A percentile compares a stretch with the other conserved stretches of the same genome.
Evolutionary conservation across 148 eudicot species (phyloP).

Genomic region (Spergularia marina): DNA sequence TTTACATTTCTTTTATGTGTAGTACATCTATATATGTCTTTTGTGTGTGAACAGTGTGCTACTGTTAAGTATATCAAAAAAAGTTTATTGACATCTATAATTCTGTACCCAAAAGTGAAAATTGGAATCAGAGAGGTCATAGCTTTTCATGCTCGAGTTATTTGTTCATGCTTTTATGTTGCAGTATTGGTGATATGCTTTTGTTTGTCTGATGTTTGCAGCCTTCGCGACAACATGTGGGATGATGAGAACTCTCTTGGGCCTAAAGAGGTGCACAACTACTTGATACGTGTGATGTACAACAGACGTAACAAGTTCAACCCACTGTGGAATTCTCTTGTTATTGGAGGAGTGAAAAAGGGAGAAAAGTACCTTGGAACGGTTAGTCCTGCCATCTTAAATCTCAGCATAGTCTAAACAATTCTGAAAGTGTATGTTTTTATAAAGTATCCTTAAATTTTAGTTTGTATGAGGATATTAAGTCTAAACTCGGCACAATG

Average conservation of each 20-base stretch:
- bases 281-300: constrained; percentile 81
- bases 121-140: background rate
- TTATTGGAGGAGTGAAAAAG: constrained; percentile 93
- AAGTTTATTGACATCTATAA: background rate
- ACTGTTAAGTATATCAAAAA: background rate
- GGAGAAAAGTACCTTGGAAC: constrained; percentile 94
- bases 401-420: background rate
- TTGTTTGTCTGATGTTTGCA: constrained; percentile 30
- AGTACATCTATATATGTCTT: background rate
- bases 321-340: constrained; percentile 94
- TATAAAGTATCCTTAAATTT: background rate
- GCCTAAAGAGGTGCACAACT: constrained; percentile 90
- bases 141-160: background rate
- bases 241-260: constrained; percentile 96
- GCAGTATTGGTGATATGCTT: background rate
- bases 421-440: background rate
- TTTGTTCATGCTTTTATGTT: constrained; percentile 9
- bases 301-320: constrained; percentile 94
- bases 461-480: background rate
- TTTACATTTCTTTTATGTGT: background rate
- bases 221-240: constrained; percentile 94
- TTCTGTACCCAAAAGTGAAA: background rate
- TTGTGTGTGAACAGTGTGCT: background rate
- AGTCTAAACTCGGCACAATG: background rate
- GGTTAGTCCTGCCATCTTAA: constrained; percentile 33